A percentile compares a stretch with the other conserved stretches of the same genome.
phyloP scores from a whole-genome alignment of 495 filamentous ascomycete species.

The Annulohypoxylon maeteangense region DNA sequence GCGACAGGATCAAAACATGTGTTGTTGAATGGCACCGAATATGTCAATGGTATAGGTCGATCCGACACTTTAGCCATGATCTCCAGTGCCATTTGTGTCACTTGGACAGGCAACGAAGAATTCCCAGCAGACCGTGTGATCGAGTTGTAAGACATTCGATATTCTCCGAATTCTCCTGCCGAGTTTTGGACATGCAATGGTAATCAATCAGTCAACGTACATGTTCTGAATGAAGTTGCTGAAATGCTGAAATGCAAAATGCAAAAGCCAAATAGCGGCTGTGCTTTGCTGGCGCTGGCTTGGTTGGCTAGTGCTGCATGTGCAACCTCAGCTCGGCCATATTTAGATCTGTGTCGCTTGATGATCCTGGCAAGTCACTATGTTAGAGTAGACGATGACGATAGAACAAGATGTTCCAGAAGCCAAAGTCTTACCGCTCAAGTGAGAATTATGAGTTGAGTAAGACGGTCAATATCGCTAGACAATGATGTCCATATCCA shows the following conservation, averaged over 20 bases:
- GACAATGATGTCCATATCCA: background rate
- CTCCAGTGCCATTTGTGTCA: constrained; percentile 11
- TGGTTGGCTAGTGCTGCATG: constrained; percentile 12
- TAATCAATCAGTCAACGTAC: background rate
- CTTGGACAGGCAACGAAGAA: constrained; percentile 10
- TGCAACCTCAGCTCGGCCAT: constrained; percentile 11
- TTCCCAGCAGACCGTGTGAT: constrained; percentile 20
- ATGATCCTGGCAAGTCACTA: background rate
- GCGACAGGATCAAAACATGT: constrained; percentile 23
- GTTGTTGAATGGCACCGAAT: constrained; percentile 20
- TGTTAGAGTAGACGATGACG: constrained; percentile 6
- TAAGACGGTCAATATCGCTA: background rate
- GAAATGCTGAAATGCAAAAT: background rate
- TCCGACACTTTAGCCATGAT: constrained; percentile 30
- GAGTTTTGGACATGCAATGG: background rate
- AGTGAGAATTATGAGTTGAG: background rate
- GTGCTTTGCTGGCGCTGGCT: background rate
- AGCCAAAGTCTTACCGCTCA: background rate
- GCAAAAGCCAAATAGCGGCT: background rate
- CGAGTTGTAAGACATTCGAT: constrained; percentile 13
- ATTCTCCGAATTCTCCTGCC: background rate
- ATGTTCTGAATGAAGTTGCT: background rate
- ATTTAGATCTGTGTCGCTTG: constrained; percentile 25
- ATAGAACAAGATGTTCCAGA: background rate
- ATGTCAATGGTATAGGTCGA: constrained; percentile 9